Percentiles rank a stretch among this genome's conserved stretches.
Conservation (phyloP, 2,329 filamentous ascomycete species). For the Penicillium sp. region DNA sequence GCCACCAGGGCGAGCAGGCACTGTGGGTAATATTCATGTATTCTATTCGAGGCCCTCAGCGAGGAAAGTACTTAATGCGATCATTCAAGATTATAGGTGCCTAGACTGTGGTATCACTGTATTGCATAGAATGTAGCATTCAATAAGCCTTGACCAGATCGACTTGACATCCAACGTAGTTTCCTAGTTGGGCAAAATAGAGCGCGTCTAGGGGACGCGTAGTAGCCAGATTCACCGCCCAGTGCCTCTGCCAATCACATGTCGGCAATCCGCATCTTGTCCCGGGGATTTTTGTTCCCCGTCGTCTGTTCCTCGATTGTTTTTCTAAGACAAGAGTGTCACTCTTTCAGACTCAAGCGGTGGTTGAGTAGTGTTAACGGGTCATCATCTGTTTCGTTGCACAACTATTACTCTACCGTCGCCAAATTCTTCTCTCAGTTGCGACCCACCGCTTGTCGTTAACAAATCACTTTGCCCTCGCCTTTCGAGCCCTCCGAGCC, state of each 20-base stretch:
- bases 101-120: not conserved
- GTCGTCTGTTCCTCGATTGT: not conserved
- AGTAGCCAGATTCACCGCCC: constrained; percentile 15
- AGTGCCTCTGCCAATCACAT: constrained; percentile 6
- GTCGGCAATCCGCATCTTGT: constrained; percentile 16
- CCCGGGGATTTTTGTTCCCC: constrained; percentile 12
- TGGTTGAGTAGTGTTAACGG: not conserved
- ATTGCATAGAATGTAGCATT: not conserved
- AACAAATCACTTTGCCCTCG: not conserved
- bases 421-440: not conserved
- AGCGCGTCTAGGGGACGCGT: constrained; percentile 24
- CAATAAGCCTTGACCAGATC: too few relatives aligned
- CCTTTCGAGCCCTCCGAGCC: not conserved
- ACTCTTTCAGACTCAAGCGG: not conserved
- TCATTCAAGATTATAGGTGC: constrained; percentile 7
- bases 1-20: constrained; percentile 1
- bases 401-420: not conserved
- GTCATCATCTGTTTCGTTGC: too few relatives aligned
- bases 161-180: not conserved
- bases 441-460: not conserved
- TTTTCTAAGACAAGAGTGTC: not conserved
- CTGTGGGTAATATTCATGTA: constrained; percentile 25
- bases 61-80: constrained; percentile 24
- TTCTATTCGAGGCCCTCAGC: constrained; percentile 27
- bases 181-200: constrained; percentile 22